Percentiles rank a stretch among this genome's conserved stretches.
Conservation (phyloP, 768 basidiomycete genomes). For the Mycena vitilis region DNA sequence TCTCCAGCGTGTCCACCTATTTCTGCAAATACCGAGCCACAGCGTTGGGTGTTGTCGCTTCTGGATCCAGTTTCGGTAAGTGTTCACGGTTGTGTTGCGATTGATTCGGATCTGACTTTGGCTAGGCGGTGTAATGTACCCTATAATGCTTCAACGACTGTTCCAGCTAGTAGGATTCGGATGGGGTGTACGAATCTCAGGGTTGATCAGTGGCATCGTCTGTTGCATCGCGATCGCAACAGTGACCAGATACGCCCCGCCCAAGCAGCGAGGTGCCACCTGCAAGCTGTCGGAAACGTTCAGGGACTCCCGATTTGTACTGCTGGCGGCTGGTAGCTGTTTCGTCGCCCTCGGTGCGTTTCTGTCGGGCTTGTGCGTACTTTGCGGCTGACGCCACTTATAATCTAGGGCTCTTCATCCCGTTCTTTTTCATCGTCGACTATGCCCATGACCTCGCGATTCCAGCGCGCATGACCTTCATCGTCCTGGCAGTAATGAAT, state of each 20-base stretch:
- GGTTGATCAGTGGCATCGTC: slow-evolving; percentile 56
- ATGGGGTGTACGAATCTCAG: slow-evolving; percentile 71
- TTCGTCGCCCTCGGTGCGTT: slow-evolving; percentile 70
- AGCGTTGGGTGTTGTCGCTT: slow-evolving; percentile 75
- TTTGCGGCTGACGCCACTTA: slow-evolving; percentile 1
- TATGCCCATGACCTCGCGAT: slow-evolving; percentile 62
- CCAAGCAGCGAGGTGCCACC: slow-evolving; percentile 43
- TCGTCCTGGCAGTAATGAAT: slow-evolving; percentile 75
- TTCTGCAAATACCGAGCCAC: slow-evolving; percentile 76
- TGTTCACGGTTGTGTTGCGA: background rate
- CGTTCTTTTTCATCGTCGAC: slow-evolving; percentile 76
- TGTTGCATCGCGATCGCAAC: slow-evolving; percentile 62
- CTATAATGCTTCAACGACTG: slow-evolving; percentile 70
- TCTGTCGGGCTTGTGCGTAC: background rate
- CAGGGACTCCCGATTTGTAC: slow-evolving; percentile 61
- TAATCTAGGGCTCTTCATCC: slow-evolving; percentile 73
- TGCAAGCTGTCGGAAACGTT: slow-evolving; percentile 49
- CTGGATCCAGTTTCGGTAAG: slow-evolving; percentile 74
- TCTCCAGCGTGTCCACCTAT: slow-evolving; percentile 74
- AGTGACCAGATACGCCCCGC: slow-evolving; percentile 52
- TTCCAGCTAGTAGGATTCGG: slow-evolving; percentile 68
- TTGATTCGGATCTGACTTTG: background rate
- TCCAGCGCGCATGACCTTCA: slow-evolving; percentile 56
- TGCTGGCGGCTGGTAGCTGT: slow-evolving; percentile 67
- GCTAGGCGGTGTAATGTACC: slow-evolving; percentile 76